These are phyloP conservation scores for Aspergillus cavernicola DNA, from an alignment of 495 filamentous ascomycete genomes.

Conservation along the genomic window DNA sequence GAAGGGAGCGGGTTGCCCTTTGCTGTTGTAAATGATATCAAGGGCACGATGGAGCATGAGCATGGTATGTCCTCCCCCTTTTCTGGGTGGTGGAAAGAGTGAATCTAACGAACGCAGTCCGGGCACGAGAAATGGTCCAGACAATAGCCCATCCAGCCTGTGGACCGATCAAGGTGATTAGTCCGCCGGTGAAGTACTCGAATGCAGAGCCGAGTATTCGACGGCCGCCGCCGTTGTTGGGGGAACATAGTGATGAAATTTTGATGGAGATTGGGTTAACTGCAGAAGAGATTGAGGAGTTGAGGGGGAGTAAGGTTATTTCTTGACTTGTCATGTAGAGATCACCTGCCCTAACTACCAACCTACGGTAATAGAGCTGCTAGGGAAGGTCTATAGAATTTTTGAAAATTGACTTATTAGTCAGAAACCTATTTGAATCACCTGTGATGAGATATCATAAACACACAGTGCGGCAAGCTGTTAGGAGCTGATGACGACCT, in stretches of 20 bases:
- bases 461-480: too few relatives aligned
- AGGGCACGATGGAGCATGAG: slow-evolving; percentile 75
- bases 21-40: slow-evolving; percentile 89
- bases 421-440: too few relatives aligned
- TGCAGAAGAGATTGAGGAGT: slow-evolving; percentile 53
- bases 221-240: slow-evolving; percentile 79
- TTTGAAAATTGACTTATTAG: too few relatives aligned
- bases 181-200: slow-evolving; percentile 92
- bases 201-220: slow-evolving; percentile 71
- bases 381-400: too few relatives aligned
- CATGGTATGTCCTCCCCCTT: slow-evolving; percentile 52
- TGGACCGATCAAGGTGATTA: slow-evolving; percentile 83
- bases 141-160: slow-evolving; percentile 79
- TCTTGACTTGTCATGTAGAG: too few relatives aligned
- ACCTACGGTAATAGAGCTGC: too few relatives aligned
- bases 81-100: neutral
- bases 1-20: slow-evolving; percentile 93
- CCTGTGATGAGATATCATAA: too few relatives aligned
- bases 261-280: slow-evolving; percentile 61
- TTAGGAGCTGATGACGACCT: too few relatives aligned
- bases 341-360: too few relatives aligned
- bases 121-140: slow-evolving; percentile 81
- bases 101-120: slow-evolving; percentile 43
- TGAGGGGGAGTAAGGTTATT: slow-evolving; percentile 67
- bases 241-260: slow-evolving; percentile 90